Conservation (phyloP, 768 basidiomycete genomes). For the Naganishia onofrii region DNA sequence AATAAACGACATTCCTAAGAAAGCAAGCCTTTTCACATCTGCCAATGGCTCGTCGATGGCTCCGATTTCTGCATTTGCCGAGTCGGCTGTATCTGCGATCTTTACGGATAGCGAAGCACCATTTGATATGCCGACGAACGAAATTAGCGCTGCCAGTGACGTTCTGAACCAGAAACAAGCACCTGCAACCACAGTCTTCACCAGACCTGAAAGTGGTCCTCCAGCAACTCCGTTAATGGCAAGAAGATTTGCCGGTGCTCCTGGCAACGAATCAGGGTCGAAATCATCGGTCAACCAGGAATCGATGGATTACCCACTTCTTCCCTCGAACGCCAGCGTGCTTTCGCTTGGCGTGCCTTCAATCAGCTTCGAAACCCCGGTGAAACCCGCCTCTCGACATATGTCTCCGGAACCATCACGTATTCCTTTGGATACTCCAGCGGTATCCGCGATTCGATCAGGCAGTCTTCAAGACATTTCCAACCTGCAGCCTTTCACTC, state of each 20-base stretch:
- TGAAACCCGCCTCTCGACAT: background rate
- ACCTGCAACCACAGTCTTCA: background rate
- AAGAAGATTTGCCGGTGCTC: no score
- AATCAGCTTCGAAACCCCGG: constrained; percentile 4
- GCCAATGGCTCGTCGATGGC: background rate
- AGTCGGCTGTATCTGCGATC: constrained; percentile 8
- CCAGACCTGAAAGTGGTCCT: background rate
- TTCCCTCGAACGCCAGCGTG: background rate
- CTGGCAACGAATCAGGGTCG: background rate
- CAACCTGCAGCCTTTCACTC: constrained; percentile 17
- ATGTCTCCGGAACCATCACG: no score
- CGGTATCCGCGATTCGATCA: background rate
- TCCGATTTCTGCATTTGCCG: constrained; percentile 5
- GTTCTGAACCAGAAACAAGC: background rate
- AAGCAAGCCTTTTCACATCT: constrained; percentile 1
- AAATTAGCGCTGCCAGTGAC: background rate
- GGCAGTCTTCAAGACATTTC: constrained; percentile 24
- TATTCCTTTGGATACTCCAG: background rate
- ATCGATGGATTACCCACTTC: constrained; percentile 15
- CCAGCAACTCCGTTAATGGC: constrained; percentile 4
- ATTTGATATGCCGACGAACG: background rate
- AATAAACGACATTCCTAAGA: constrained; percentile 5
- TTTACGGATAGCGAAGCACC: background rate
- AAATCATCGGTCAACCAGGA: background rate
- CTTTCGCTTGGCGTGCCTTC: background rate